phyloP scores from a whole-genome alignment of 2,329 filamentous ascomycete genomes.

The Didymella exigua region DNA sequence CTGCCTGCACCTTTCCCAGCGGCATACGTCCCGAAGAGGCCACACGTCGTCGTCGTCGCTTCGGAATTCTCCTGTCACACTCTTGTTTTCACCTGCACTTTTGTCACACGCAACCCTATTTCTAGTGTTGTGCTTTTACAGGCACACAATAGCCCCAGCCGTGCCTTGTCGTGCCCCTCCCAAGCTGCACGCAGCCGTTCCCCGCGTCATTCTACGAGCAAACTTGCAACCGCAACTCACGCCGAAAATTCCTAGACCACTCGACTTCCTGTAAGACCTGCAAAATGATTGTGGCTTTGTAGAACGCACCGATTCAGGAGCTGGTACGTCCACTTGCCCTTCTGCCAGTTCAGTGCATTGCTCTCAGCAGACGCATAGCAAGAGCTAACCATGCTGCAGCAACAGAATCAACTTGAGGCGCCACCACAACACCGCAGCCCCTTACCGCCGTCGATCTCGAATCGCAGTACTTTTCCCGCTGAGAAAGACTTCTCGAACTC shows the following conservation, averaged over 20 bases:
- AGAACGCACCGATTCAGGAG: slow-evolving; percentile 38
- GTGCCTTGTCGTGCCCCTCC: slow-evolving; percentile 9
- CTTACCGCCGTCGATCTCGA: slow-evolving; percentile 8
- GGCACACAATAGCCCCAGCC: slow-evolving; percentile 25
- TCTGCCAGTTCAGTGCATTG: slow-evolving; percentile 27
- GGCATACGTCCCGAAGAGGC: slow-evolving; percentile 13
- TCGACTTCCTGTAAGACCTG: slow-evolving; percentile 19
- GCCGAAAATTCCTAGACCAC: slow-evolving; percentile 28
- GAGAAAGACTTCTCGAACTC: background rate
- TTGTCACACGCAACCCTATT: slow-evolving; percentile 36
- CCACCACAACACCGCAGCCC: slow-evolving; percentile 25
- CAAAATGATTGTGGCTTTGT: slow-evolving; percentile 44
- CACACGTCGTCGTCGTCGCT: slow-evolving; percentile 15
- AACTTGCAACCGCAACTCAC: slow-evolving; percentile 36
- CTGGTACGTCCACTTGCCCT: slow-evolving; percentile 38
- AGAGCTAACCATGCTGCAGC: slow-evolving; percentile 43
- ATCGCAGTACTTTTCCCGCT: background rate
- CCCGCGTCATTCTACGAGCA: slow-evolving; percentile 41
- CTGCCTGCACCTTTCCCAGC: slow-evolving; percentile 11
- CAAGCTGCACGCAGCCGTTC: slow-evolving; percentile 29
- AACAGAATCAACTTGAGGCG: slow-evolving; percentile 38
- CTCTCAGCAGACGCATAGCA: slow-evolving; percentile 25
- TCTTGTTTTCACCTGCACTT: slow-evolving; percentile 17
- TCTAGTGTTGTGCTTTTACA: slow-evolving; percentile 26
- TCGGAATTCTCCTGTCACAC: slow-evolving; percentile 15